Evolutionary conservation across 495 filamentous ascomycete genomes (phyloP).

Genomic region (Penicillium flavigenum): DNA sequence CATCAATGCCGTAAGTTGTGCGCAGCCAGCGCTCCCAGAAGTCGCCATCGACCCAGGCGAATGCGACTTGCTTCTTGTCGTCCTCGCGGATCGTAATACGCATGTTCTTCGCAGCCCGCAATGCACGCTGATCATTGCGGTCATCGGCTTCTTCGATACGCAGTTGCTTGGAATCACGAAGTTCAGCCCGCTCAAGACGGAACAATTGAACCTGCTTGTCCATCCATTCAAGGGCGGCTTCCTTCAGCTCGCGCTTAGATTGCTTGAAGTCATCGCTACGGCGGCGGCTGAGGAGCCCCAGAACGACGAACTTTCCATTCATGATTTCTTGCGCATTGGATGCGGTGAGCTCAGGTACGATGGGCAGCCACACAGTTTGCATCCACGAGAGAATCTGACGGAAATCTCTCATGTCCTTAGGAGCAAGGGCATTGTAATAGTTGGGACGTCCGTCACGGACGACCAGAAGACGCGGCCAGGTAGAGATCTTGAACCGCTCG

Average conservation of each 20-base stretch:
- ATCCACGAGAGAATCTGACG: constrained; percentile 84
- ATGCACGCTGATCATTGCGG: constrained; percentile 80
- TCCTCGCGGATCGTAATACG: constrained; percentile 83
- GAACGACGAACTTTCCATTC: constrained; percentile 87
- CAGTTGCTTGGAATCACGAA: constrained; percentile 90
- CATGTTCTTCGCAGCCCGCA: constrained; percentile 87
- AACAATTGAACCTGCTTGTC: constrained; percentile 88
- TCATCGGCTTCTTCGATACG: constrained; percentile 96
- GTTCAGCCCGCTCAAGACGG: constrained; percentile 85
- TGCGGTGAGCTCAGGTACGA: constrained; percentile 90
- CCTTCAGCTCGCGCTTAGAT: constrained; percentile 88
- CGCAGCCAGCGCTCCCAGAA: constrained; percentile 98
- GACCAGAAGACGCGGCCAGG: constrained; percentile 88
- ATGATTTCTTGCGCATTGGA: constrained; percentile 92
- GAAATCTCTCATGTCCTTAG: constrained; percentile 86
- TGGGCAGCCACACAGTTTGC: constrained; percentile 94
- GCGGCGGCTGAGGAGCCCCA: constrained; percentile 82
- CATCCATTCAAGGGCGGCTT: constrained; percentile 95
- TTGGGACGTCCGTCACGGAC: constrained; percentile 84
- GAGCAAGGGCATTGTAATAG: constrained; percentile 81
- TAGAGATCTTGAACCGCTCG: constrained; percentile 87
- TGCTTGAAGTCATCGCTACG: constrained; percentile 74
- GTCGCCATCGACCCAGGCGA: constrained; percentile 97
- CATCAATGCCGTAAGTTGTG: constrained; percentile 88
- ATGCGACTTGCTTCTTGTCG: constrained; percentile 83